Evolutionary conservation across 352 stramenopile species (phyloP).

Genomic region (Phytopythium litorale): DNA sequence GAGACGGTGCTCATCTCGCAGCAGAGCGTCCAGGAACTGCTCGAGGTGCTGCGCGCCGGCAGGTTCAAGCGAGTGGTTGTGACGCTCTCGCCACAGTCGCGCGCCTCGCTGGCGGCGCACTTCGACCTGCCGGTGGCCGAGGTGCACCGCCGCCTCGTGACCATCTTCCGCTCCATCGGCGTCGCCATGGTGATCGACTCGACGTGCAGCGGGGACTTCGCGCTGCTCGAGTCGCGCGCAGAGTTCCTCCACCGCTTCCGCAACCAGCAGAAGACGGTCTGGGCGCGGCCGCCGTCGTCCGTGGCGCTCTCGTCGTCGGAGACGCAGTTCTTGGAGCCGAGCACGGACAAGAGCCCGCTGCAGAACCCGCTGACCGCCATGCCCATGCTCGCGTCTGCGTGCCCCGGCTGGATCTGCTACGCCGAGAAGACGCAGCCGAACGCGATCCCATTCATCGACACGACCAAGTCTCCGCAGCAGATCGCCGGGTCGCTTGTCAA

Average conservation of each 20-base stretch:
- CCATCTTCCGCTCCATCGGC: slow-evolving; percentile 73
- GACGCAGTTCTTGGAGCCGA: slow-evolving; percentile 66
- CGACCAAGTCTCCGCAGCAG: slow-evolving; percentile 94
- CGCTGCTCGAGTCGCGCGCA: slow-evolving; percentile 90
- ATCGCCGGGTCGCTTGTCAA: slow-evolving; percentile 89
- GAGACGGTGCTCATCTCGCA: slow-evolving; percentile 98
- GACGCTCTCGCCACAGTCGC: slow-evolving; percentile 86
- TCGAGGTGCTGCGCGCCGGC: slow-evolving; percentile 52
- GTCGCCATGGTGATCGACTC: slow-evolving; percentile 92
- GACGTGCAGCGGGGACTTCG: slow-evolving; percentile 89
- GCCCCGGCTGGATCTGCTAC: slow-evolving; percentile 97
- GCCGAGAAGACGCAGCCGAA: slow-evolving; percentile 96
- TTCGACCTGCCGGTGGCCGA: slow-evolving; percentile 61
- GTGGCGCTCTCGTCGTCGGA: slow-evolving; percentile 61
- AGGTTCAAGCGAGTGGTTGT: slow-evolving; percentile 70
- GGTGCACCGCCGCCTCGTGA: slow-evolving; percentile 75
- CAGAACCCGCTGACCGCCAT: slow-evolving; percentile 68
- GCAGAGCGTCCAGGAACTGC: slow-evolving; percentile 90
- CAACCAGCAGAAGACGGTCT: slow-evolving; percentile 74
- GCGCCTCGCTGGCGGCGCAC: slow-evolving; percentile 82
- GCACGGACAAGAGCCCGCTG: slow-evolving; percentile 39
- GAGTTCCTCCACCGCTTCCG: slow-evolving; percentile 87
- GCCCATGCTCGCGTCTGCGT: slow-evolving; percentile 95
- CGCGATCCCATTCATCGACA: slow-evolving; percentile 94
- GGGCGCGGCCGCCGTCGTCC: slow-evolving; percentile 60